phyloP scores from a whole-genome alignment of 352 stramenopile species.

The Globisporangium alternatum region DNA sequence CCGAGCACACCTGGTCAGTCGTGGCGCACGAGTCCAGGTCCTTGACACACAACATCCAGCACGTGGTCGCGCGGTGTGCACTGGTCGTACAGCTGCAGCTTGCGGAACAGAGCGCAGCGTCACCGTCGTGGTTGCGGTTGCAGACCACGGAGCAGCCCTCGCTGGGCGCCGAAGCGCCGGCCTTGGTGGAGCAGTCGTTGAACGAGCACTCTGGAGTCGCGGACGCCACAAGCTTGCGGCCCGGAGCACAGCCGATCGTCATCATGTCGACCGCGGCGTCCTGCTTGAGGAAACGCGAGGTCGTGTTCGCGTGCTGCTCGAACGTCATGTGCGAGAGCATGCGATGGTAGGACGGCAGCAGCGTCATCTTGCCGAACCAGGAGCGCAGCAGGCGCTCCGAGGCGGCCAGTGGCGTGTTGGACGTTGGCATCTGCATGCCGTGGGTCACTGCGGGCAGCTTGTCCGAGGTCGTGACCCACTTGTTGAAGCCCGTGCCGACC shows the following conservation, averaged over 20 bases:
- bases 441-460: conserved; percentile 51
- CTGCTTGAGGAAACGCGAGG: conserved; percentile 30
- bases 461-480: conserved; percentile 47
- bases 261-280: conserved; percentile 24
- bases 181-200: conserved; percentile 30
- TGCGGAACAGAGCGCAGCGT: conserved; percentile 20
- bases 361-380: conserved; percentile 67
- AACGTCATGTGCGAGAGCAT: conserved; percentile 50
- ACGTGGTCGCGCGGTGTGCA: conserved; percentile 27
- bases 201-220: conserved; percentile 28
- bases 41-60: conserved; percentile 60
- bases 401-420: conserved; percentile 19
- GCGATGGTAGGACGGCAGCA: conserved; percentile 50
- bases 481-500: conserved; percentile 52
- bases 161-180: conserved; percentile 20
- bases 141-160: conserved; percentile 35
- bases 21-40: conserved; percentile 32
- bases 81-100: conserved; percentile 29
- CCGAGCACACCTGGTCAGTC: conserved; percentile 33
- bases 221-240: conserved; percentile 35
- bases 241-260: conserved; percentile 36
- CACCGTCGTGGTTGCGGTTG: conserved; percentile 34
- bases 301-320: conserved; percentile 36
- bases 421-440: conserved; percentile 51
- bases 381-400: conserved; percentile 37